phyloP scores from a whole-genome alignment of 129 eudicot species.

The Saussurea involucrata region DNA sequence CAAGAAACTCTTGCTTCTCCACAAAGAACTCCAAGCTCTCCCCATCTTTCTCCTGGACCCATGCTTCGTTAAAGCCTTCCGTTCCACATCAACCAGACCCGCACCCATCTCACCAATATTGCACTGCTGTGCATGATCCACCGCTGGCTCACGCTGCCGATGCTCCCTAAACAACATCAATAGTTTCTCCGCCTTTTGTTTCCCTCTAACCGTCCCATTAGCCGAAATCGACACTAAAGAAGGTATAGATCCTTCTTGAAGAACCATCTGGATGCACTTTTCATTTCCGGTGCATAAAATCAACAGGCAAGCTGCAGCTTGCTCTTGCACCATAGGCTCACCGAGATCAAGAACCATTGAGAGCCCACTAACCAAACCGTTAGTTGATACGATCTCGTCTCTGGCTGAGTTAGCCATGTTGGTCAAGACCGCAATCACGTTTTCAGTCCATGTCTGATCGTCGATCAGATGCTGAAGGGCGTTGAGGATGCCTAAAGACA shows the following conservation, averaged over 20 bases:
- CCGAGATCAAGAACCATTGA: constrained; percentile 54
- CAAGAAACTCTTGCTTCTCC: constrained; percentile 76
- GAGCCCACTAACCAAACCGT: constrained; percentile 52
- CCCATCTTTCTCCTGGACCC: constrained; percentile 53
- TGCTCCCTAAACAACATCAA: constrained; percentile 84
- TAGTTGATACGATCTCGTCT: constrained; percentile 51
- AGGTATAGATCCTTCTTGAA: constrained; percentile 94
- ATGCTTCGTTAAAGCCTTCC: constrained; percentile 43
- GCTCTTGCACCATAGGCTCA: constrained; percentile 84
- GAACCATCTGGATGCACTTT: constrained; percentile 75
- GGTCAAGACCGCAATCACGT: constrained; percentile 65
- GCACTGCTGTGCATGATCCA: constrained; percentile 10
- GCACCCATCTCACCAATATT: constrained; percentile 15
- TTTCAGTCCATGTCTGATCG: constrained; percentile 62
- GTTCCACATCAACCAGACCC: constrained; percentile 28
- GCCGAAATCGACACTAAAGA: constrained; percentile 80
- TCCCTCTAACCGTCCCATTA: constrained; percentile 75
- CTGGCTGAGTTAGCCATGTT: constrained; percentile 58
- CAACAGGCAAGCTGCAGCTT: constrained; percentile 72
- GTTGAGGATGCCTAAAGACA: constrained; percentile 53
- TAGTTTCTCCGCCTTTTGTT: constrained; percentile 82
- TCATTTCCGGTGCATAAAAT: constrained; percentile 65
- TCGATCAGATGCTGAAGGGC: constrained; percentile 48
- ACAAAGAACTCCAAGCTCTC: constrained; percentile 63
- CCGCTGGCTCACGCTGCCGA: constrained; percentile 67